Base-by-base conservation (phyloP, 1,284 basidiomycete genomes). In the Kwoniella shivajii region DNA sequence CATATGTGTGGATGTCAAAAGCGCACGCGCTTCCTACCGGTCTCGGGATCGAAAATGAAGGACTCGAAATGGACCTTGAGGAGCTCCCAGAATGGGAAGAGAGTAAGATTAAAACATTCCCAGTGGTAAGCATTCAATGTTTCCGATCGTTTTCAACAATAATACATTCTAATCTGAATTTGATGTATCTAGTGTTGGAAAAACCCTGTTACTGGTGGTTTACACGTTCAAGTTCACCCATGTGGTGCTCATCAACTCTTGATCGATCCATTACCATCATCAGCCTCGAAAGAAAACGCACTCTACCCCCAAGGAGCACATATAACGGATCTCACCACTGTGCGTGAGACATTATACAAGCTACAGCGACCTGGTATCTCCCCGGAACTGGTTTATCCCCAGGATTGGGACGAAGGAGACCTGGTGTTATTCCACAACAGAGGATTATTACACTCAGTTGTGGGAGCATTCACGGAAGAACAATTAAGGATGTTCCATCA, bases 1-100 rank as follows among this genome's bases (percentile, higher is more conserved):
- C 88, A 5, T 91, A 89, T 72, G 85, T 89, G 14, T 91, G 88
- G 88, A 93, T 92, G 89, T 83, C 87, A 0, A 82, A 85, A 36
- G 86, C 89, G 2, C 82, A 82, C 54, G 86, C 88, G 0, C 79
- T 85, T 68, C 79, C 88, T 0, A 90, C 87, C 5, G 90, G 88
- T 0, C 80, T 93, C 2, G 89, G 89, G 0, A 86, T 92, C 63
- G 88, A 89, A 76, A 81, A 80, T 5, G 89, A 92, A 57, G 87
- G 86, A 0, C 76, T 85, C 18, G 90, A 92, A 77, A 71, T 89
- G 49, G 68, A 83, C 0, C 69, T 84, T 24, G 79, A 84, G 22
- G 83, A 89, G 61, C 81, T 92, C 5, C 89, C 90, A 0, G 73
- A 81, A 27, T 91, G 88, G 87, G 83, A 86, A 51, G 87, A 90